Evolutionary conservation across 2,329 filamentous ascomycete species (phyloP).

Genomic region (Macrophomina phaseolina): DNA sequence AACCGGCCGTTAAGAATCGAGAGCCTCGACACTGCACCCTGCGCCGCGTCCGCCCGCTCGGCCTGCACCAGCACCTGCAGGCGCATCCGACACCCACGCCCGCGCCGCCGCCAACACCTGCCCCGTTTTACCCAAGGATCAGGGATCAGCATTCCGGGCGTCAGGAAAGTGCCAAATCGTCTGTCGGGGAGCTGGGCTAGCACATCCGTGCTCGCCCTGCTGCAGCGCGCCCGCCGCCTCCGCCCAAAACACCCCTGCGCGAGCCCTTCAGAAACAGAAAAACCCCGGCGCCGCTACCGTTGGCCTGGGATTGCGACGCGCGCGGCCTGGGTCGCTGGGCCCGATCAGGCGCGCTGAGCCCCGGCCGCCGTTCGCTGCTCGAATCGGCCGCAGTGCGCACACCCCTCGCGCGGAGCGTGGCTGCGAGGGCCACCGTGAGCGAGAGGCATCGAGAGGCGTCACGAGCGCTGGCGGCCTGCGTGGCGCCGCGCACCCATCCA

Average conservation of each 20-base stretch:
- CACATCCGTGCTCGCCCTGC: conserved; percentile 13
- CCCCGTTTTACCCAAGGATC: conserved; percentile 24
- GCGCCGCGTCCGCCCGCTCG: conserved; percentile 7
- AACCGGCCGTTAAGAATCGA: conserved; percentile 24
- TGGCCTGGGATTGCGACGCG: conserved; percentile 2
- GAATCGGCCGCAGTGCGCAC: conserved; percentile 1
- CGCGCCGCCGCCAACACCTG: conserved; percentile 19
- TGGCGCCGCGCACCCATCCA: not conserved
- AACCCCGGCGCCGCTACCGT: conserved; percentile 10
- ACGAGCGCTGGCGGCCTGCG: not conserved
- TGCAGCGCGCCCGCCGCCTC: conserved; percentile 17
- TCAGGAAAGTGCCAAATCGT: conserved; percentile 16
- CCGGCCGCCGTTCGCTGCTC: not conserved
- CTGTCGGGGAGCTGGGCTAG: conserved; percentile 21
- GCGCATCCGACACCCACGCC: conserved; percentile 11
- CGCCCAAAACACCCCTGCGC: conserved; percentile 4
- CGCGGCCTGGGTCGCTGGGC: conserved; percentile 3
- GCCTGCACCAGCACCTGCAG: conserved; percentile 11
- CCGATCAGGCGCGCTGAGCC: conserved; percentile 14
- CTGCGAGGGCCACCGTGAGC: conserved; percentile 17
- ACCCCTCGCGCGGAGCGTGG: conserved; percentile 10
- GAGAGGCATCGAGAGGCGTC: not conserved
- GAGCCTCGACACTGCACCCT: conserved; percentile 16
- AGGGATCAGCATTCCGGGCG: conserved; percentile 23
- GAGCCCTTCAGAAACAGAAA: conserved; percentile 12